Base-by-base conservation (phyloP, 352 stramenopile species). In the Thraustochytrium striatum region DNA sequence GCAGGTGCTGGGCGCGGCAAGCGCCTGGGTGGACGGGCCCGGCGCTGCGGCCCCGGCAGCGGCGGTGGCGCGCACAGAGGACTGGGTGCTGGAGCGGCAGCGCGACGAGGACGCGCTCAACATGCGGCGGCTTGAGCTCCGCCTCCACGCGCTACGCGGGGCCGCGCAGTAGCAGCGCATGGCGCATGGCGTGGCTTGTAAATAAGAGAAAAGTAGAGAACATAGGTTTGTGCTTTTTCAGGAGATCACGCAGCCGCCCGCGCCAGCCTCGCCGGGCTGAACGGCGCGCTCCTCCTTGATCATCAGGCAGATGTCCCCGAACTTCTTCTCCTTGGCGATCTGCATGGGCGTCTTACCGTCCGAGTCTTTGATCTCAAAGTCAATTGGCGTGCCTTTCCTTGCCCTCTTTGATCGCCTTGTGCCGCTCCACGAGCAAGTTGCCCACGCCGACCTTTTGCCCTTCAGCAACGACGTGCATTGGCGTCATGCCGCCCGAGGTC, bases 261-360 rank as follows among this genome's bases (percentile, higher is more conserved):
- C 36, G 5, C 11, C 65, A 35, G n/a, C 61, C 39, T 75, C 65
- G 25, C 65, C 65, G 39, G 65, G 65, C 30, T 75, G 65, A 11
- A 75, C 41, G 25, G n/a, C 9, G n/a, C 65, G 39, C 47, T 75
- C 32, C 65, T 75, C 65, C 52, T 75, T 75, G 35, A 52, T 65
- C 70, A 80, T 80, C 39, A 79, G 79, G 28, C n/a, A 69, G 2
- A 75, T 32, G 25, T 80, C 70, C 19, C 32, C 32, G 11, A 59
- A 28, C 2, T 80, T 80, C 41, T 80, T 72, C 25, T 80, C 70
- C 36, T 80, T 80, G 55, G 70, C 70, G n/a, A 80, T 72, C 2
- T n/a, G 32, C 3, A 72, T 5, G 8, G 58, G 5, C 13, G 70
- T 80, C 58, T 80, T 80, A 39, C 70, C 70, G 28, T 69, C 55